Evolutionary conservation across 2,329 filamentous ascomycete species (phyloP).

Genomic region (Calonectria fujianensis): DNA sequence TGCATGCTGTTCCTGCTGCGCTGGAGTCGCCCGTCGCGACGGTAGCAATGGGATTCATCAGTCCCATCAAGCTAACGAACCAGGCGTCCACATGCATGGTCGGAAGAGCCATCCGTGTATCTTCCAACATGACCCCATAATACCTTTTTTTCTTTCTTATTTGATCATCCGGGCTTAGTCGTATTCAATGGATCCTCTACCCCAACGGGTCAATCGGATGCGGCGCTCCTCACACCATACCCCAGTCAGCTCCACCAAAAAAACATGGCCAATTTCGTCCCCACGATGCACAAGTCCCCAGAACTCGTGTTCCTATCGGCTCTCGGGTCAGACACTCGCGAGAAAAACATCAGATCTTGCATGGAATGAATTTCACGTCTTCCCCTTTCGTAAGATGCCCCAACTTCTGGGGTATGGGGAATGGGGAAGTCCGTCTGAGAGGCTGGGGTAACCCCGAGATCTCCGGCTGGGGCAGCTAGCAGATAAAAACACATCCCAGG

Average conservation of each 20-base stretch:
- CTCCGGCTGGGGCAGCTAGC: slow-evolving; percentile 19
- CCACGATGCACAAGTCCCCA: slow-evolving; percentile 21
- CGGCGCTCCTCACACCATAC: not conserved
- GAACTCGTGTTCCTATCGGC: slow-evolving; percentile 13
- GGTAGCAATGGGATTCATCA: no score
- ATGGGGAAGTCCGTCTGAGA: slow-evolving; percentile 35
- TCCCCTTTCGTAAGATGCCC: not conserved
- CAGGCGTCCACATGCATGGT: not conserved
- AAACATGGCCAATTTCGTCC: slow-evolving; percentile 21
- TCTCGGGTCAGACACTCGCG: slow-evolving; percentile 34
- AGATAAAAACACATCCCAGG: slow-evolving; percentile 34
- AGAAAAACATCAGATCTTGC: slow-evolving; percentile 24
- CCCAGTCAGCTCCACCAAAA: slow-evolving; percentile 19
- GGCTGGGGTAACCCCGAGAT: slow-evolving; percentile 30
- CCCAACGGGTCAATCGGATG: slow-evolving; percentile 15
- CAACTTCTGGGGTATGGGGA: slow-evolving; percentile 30
- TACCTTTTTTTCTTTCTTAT: slow-evolving; percentile 8
- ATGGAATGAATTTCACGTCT: not conserved
- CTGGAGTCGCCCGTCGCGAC: not conserved
- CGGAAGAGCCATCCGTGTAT: not conserved
- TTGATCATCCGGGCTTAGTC: not conserved
- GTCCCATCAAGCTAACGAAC: not conserved
- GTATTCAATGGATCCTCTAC: slow-evolving; percentile 15
- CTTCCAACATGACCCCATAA: slow-evolving; percentile 13
- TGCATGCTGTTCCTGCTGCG: slow-evolving; percentile 2